Evolutionary conservation across 2,329 filamentous ascomycete genomes (phyloP).

Genomic region (Botryotinia calthae): DNA sequence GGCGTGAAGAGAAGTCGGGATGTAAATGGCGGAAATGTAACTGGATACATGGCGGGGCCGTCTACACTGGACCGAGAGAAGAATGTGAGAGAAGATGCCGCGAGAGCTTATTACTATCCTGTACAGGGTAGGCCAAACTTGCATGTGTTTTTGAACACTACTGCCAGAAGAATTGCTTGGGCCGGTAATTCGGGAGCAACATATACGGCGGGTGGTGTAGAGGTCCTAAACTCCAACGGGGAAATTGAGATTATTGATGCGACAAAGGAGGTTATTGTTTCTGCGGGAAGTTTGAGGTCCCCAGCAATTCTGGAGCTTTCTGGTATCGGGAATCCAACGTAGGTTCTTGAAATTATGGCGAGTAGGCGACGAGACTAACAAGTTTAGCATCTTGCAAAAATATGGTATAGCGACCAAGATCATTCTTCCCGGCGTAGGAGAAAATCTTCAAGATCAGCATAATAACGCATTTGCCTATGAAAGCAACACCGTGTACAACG

Average conservation of each 20-base stretch:
- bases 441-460: constrained; percentile 35
- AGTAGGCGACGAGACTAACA: neutral
- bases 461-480: constrained; percentile 21
- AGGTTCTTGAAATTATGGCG: neutral
- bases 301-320: constrained; percentile 41
- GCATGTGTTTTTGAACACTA: constrained; percentile 26
- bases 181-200: constrained; percentile 15
- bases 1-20: constrained; percentile 23
- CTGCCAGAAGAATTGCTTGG: constrained; percentile 24
- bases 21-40: constrained; percentile 26
- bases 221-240: constrained; percentile 25
- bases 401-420: constrained; percentile 22
- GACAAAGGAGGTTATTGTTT: constrained; percentile 37
- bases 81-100: constrained; percentile 28
- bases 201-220: constrained; percentile 42
- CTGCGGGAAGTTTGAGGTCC: constrained; percentile 33
- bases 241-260: constrained; percentile 29
- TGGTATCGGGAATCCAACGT: constrained; percentile 36
- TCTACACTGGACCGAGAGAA: constrained; percentile 32
- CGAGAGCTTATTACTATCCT: constrained; percentile 29
- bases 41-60: constrained; percentile 24
- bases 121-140: constrained; percentile 24
- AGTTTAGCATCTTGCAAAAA: constrained; percentile 23
- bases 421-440: constrained; percentile 29
- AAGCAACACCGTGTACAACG: constrained; percentile 27